Evolutionary conservation across 441 rosid genomes (phyloP).

Genomic region (Viola pubescens): DNA sequence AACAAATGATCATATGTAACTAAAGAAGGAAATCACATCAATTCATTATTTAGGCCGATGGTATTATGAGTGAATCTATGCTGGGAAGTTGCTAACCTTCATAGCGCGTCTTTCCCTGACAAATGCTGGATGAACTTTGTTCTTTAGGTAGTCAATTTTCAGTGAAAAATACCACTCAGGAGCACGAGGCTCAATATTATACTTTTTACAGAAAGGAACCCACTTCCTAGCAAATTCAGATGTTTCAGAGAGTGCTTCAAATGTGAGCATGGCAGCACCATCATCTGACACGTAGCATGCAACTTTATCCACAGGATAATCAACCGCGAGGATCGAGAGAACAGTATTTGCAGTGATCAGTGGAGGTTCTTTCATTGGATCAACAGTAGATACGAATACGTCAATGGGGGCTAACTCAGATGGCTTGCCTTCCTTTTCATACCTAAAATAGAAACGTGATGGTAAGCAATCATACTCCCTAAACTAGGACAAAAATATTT

Average conservation of each 20-base stretch:
- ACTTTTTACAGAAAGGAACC: constrained; percentile 95
- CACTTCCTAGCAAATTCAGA: constrained; percentile 92
- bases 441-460: constrained; percentile 31
- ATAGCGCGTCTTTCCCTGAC: constrained; percentile 80
- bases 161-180: constrained; percentile 92
- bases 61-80: too few species aligned
- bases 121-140: constrained; percentile 72
- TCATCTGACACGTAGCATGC: constrained; percentile 97
- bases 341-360: constrained; percentile 96
- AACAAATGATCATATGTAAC: not conserved
- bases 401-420: constrained; percentile 66
- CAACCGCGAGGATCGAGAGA: constrained; percentile 89
- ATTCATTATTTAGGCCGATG: too few species aligned
- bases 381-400: constrained; percentile 90
- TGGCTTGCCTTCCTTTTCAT: constrained; percentile 86
- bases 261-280: constrained; percentile 98
- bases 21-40: too few species aligned
- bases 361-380: constrained; percentile 95
- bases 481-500: too few species aligned
- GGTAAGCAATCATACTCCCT: too few species aligned
- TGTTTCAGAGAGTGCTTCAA: constrained; percentile 95
- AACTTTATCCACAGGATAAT: constrained; percentile 87
- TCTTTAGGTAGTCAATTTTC: constrained; percentile 76
- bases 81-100: constrained; percentile 49
- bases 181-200: constrained; percentile 83